A percentile compares a stretch with the other conserved stretches of the same genome.
These are phyloP conservation scores for Mucor racemosus DNA, from an alignment of 371 early-diverging fungal species.

Conservation along the genomic window DNA sequence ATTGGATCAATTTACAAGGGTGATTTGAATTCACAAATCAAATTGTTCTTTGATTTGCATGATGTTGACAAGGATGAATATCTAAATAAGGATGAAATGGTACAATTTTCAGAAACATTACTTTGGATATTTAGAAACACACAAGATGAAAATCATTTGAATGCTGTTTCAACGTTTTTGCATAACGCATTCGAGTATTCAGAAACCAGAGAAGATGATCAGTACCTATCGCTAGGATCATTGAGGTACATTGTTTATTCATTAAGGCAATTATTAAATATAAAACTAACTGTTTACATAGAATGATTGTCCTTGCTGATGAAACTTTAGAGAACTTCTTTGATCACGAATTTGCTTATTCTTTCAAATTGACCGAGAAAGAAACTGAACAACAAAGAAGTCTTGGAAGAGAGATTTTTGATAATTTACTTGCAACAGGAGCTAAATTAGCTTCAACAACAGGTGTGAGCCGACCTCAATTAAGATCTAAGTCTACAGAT, in stretches of 20 bases:
- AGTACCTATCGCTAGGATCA: slow-evolving; percentile 44
- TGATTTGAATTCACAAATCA: slow-evolving; percentile 80
- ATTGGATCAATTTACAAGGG: slow-evolving; percentile 79
- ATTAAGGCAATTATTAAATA: background rate
- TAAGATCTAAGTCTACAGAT: slow-evolving; percentile 15
- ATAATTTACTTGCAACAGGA: slow-evolving; percentile 54
- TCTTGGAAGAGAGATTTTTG: slow-evolving; percentile 64
- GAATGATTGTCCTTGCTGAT: slow-evolving; percentile 78
- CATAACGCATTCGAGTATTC: slow-evolving; percentile 73
- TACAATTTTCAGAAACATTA: slow-evolving; percentile 88
- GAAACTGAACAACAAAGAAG: slow-evolving; percentile 60
- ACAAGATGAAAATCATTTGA: slow-evolving; percentile 66
- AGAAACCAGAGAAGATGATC: slow-evolving; percentile 44
- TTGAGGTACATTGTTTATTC: slow-evolving; percentile 33
- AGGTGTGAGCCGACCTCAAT: slow-evolving; percentile 27
- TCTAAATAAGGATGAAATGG: slow-evolving; percentile 82
- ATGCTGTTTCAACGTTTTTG: slow-evolving; percentile 73
- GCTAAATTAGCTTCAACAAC: slow-evolving; percentile 42
- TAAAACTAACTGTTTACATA: slow-evolving; percentile 14
- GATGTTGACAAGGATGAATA: slow-evolving; percentile 76
- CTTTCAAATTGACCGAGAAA: slow-evolving; percentile 70
- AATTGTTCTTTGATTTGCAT: slow-evolving; percentile 85
- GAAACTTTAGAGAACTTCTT: slow-evolving; percentile 74
- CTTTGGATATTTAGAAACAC: slow-evolving; percentile 75
- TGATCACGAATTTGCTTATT: slow-evolving; percentile 64